Evolutionary conservation across 768 basidiomycete genomes (phyloP).

Genomic region (Tephrocybe sp.): DNA sequence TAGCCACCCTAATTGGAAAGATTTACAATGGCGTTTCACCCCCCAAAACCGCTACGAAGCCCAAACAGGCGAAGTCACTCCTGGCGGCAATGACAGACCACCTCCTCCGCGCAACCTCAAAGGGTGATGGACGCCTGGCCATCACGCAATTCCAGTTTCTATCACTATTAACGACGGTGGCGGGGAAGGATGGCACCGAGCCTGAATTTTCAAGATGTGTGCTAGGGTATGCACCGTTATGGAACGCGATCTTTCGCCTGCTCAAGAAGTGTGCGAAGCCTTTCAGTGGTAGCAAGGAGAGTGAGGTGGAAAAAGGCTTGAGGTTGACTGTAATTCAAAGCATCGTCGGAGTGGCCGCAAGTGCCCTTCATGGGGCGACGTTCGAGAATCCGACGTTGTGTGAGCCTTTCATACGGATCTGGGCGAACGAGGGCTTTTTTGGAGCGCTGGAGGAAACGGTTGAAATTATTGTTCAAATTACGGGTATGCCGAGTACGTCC

Average conservation of each 20-base stretch:
- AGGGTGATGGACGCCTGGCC: neutral
- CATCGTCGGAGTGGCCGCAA: neutral
- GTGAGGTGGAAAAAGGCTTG: neutral
- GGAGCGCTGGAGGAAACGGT: slow-evolving; percentile 11
- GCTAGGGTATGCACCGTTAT: slow-evolving; percentile 6
- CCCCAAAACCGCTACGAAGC: neutral
- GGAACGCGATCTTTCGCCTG: slow-evolving; percentile 11
- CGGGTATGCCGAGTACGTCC: slow-evolving; percentile 10
- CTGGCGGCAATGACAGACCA: slow-evolving; percentile 4
- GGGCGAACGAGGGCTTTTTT: slow-evolving; percentile 12
- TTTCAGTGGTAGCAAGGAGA: neutral
- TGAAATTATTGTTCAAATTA: slow-evolving; percentile 3
- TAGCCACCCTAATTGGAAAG: neutral
- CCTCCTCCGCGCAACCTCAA: neutral
- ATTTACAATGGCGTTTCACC: slow-evolving; percentile 10
- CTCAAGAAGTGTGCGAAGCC: slow-evolving; percentile 11
- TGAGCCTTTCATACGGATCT: slow-evolving; percentile 10
- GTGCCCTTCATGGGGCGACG: neutral
- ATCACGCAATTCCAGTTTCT: slow-evolving; percentile 3
- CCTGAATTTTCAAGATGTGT: slow-evolving; percentile 4
- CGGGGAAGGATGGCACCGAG: neutral
- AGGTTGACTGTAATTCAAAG: neutral
- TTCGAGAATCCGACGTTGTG: slow-evolving; percentile 4
- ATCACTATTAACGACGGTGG: neutral
- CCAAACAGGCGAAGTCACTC: slow-evolving; percentile 7